Evolutionary conservation across 2,329 filamentous ascomycete genomes (phyloP).

Genomic region (Fusarium tupiense): DNA sequence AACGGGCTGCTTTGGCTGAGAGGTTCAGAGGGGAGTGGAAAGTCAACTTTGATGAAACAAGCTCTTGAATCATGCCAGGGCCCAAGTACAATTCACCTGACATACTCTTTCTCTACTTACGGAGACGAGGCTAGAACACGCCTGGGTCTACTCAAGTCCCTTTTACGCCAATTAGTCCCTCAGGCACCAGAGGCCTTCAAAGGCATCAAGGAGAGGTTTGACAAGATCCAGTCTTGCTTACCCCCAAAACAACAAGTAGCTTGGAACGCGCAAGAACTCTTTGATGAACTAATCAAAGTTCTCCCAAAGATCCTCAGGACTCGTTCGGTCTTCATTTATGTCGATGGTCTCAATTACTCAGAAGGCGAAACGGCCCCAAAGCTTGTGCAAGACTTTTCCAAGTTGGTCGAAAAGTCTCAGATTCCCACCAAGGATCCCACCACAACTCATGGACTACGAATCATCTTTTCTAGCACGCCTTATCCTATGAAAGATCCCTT

Average conservation of each 20-base stretch:
- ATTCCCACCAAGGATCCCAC: not conserved
- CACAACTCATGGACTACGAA: not conserved
- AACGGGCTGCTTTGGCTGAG: not conserved
- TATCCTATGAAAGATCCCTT: not conserved
- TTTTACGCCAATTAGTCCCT: not conserved
- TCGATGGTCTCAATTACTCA: not conserved
- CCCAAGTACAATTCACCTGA: not conserved
- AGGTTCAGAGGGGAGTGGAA: not conserved
- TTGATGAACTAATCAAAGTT: not conserved
- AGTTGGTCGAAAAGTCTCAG: not conserved
- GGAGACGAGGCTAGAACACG: not conserved
- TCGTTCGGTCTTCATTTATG: not conserved
- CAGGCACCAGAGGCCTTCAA: not conserved
- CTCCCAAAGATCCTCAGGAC: not conserved
- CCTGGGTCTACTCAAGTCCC: not conserved
- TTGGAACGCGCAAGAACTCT: not conserved
- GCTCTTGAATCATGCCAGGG: not conserved
- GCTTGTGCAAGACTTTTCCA: slow-evolving; percentile 1
- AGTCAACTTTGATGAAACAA: not conserved
- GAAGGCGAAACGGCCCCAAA: not conserved
- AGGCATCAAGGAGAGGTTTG: not conserved
- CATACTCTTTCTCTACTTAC: not conserved
- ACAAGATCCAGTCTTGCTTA: not conserved
- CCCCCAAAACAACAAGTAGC: not conserved
- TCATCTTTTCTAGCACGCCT: not conserved